Evolutionary conservation across 371 early-diverging fungal species (phyloP).

Genomic region (Actinomucor elegans): DNA sequence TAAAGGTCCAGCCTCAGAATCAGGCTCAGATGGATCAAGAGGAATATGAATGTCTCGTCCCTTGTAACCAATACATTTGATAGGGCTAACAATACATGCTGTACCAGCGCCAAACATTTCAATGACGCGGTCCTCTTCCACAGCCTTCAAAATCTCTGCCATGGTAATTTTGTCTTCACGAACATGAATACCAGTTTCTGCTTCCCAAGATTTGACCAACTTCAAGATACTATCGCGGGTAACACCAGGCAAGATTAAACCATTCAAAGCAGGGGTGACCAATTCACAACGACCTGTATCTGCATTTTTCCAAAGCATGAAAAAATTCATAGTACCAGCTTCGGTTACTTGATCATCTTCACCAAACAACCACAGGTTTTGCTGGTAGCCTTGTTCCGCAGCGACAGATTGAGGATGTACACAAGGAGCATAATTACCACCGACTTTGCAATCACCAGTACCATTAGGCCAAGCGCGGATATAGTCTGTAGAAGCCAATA

Average conservation of each 20-base stretch:
- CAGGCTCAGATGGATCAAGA: constrained; percentile 74
- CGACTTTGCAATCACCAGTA: constrained; percentile 87
- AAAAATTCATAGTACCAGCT: constrained; percentile 95
- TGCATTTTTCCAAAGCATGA: constrained; percentile 77
- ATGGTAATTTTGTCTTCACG: constrained; percentile 78
- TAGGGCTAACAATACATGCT: constrained; percentile 89
- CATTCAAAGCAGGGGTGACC: constrained; percentile 91
- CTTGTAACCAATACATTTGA: constrained; percentile 74
- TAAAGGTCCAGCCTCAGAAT: constrained; percentile 79
- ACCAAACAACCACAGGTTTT: constrained; percentile 92
- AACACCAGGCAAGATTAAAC: constrained; percentile 91
- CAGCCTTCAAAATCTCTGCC: constrained; percentile 71
- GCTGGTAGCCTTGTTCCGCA: constrained; percentile 77
- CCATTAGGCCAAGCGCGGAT: constrained; percentile 96
- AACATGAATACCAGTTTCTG: constrained; percentile 74
- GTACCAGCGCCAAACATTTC: constrained; percentile 94
- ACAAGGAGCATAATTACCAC: constrained; percentile 74
- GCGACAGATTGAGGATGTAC: constrained; percentile 84
- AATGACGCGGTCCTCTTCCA: constrained; percentile 59
- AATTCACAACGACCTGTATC: constrained; percentile 72
- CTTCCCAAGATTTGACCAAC: constrained; percentile 70
- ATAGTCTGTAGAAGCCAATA: constrained; percentile 76
- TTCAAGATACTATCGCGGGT: constrained; percentile 85
- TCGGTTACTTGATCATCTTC: constrained; percentile 79
- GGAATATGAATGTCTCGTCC: constrained; percentile 70